Evolutionary conservation across 2,329 filamentous ascomycete species (phyloP).

Genomic region (Arthrobotrys pseudoclavata): DNA sequence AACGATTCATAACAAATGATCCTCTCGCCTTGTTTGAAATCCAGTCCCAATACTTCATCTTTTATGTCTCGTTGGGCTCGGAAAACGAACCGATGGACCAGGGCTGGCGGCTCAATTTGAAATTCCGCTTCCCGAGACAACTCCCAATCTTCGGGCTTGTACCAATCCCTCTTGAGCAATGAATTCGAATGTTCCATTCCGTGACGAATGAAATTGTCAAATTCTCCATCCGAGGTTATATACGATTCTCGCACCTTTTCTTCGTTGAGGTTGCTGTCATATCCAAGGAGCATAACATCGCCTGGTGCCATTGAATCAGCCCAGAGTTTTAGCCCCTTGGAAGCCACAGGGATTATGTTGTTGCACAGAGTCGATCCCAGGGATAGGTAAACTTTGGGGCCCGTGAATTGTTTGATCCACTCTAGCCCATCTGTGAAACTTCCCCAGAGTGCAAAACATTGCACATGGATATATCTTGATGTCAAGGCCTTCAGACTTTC

Average conservation of each 20-base stretch:
- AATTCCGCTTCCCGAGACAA: slow-evolving; percentile 12
- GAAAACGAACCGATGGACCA: slow-evolving; percentile 18
- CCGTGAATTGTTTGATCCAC: slow-evolving; percentile 19
- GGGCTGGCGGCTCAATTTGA: slow-evolving; percentile 1
- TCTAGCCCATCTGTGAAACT: slow-evolving; percentile 14
- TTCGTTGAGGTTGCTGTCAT: slow-evolving; percentile 8
- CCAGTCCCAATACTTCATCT: not conserved
- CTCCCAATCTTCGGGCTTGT: slow-evolving; percentile 13
- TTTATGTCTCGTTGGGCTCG: not conserved
- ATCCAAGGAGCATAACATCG: slow-evolving; percentile 10
- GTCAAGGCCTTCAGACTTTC: not conserved
- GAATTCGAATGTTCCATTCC: slow-evolving; percentile 17
- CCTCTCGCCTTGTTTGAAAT: slow-evolving; percentile 3
- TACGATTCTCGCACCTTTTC: slow-evolving; percentile 5
- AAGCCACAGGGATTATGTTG: slow-evolving; percentile 22
- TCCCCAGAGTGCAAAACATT: slow-evolving; percentile 10
- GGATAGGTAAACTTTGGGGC: slow-evolving; percentile 12
- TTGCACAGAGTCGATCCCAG: slow-evolving; percentile 18
- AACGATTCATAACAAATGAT: slow-evolving; percentile 22
- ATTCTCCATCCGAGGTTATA: not conserved
- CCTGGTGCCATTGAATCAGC: not conserved
- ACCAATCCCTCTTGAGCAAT: slow-evolving; percentile 3
- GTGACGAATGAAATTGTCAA: slow-evolving; percentile 21
- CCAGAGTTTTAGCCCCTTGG: slow-evolving; percentile 11
- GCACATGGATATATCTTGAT: slow-evolving; percentile 2